Percentiles rank a stretch among this genome's conserved stretches.
These are phyloP conservation scores for Trypanosoma avium DNA, from an alignment of 208 protist genomes.

Conservation along the genomic window DNA sequence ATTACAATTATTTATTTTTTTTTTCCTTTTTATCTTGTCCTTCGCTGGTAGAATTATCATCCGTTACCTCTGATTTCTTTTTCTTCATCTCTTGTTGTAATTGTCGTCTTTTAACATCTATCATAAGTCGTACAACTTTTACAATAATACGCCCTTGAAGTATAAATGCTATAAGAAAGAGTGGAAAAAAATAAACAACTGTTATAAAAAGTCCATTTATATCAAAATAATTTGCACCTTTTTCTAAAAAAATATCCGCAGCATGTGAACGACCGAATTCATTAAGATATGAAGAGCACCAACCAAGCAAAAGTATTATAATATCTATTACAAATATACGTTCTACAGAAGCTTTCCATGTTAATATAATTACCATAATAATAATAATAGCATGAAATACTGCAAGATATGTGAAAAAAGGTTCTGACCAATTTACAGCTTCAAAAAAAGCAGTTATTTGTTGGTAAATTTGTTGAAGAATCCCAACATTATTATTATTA, in stretches of 20 bases:
- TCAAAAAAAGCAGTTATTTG: conserved; percentile 33
- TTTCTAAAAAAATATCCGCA: conserved; percentile 38
- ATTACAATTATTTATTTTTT: conserved; percentile 19
- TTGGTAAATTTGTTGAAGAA: conserved; percentile 4
- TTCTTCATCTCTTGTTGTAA: conserved; percentile 15
- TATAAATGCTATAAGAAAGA: conserved; percentile 41
- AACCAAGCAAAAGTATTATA: conserved; percentile 36
- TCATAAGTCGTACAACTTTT: conserved; percentile 30
- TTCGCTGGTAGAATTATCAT: too few relatives aligned
- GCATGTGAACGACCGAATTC: conserved; percentile 31
- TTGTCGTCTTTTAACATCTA: conserved; percentile 19
- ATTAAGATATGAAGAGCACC: conserved; percentile 39
- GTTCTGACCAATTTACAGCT: conserved; percentile 74
- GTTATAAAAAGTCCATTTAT: conserved; percentile 59
- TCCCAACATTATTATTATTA: background rate
- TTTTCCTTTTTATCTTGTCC: background rate
- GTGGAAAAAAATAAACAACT: conserved; percentile 53
- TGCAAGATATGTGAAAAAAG: conserved; percentile 64
- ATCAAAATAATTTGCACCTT: conserved; percentile 76
- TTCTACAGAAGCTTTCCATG: conserved; percentile 33
- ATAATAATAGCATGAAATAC: conserved; percentile 51
- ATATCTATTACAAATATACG: conserved; percentile 40
- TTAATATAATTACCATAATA: conserved; percentile 25
- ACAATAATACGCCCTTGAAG: conserved; percentile 35
- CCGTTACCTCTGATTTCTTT: background rate